Conservation (phyloP, 2,329 filamentous ascomycete genomes). For the Fusarium denticulatum region DNA sequence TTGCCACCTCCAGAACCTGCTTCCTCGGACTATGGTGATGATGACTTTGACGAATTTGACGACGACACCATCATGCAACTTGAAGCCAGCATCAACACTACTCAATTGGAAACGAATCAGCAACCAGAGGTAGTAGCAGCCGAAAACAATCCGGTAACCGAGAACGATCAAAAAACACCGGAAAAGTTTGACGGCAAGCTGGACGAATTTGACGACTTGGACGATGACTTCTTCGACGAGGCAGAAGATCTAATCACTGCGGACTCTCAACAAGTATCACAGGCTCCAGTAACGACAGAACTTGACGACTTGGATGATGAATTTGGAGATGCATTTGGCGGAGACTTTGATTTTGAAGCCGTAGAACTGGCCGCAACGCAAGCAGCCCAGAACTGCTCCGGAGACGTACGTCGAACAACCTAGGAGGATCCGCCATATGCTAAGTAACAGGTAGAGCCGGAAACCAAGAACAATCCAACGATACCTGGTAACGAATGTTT, state of each 20-base stretch:
- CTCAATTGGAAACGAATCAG: slow-evolving; percentile 37
- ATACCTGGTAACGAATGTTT: slow-evolving; percentile 81
- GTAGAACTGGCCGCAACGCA: slow-evolving; percentile 79
- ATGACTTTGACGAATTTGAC: slow-evolving; percentile 69
- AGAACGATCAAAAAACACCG: slow-evolving; percentile 64
- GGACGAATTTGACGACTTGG: slow-evolving; percentile 73
- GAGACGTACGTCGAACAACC: slow-evolving; percentile 51
- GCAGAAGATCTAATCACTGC: slow-evolving; percentile 50
- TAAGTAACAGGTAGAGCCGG: slow-evolving; percentile 74
- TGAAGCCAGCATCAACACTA: slow-evolving; percentile 55
- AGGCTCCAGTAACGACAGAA: slow-evolving; percentile 8
- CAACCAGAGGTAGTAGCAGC: background rate
- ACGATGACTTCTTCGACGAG: slow-evolving; percentile 67
- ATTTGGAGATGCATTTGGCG: slow-evolving; percentile 63
- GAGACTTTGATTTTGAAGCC: slow-evolving; percentile 82
- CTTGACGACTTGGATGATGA: slow-evolving; percentile 43
- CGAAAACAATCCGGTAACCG: slow-evolving; percentile 49
- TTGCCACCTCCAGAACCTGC: slow-evolving; percentile 7
- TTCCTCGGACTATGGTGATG: slow-evolving; percentile 64
- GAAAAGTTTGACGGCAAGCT: slow-evolving; percentile 69
- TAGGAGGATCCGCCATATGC: slow-evolving; percentile 53
- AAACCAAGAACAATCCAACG: slow-evolving; percentile 83
- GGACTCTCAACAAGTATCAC: slow-evolving; percentile 32
- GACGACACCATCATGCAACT: slow-evolving; percentile 68
- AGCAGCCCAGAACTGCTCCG: slow-evolving; percentile 55